Conservation (phyloP, 2,329 filamentous ascomycete genomes). For the Capronia americana region DNA sequence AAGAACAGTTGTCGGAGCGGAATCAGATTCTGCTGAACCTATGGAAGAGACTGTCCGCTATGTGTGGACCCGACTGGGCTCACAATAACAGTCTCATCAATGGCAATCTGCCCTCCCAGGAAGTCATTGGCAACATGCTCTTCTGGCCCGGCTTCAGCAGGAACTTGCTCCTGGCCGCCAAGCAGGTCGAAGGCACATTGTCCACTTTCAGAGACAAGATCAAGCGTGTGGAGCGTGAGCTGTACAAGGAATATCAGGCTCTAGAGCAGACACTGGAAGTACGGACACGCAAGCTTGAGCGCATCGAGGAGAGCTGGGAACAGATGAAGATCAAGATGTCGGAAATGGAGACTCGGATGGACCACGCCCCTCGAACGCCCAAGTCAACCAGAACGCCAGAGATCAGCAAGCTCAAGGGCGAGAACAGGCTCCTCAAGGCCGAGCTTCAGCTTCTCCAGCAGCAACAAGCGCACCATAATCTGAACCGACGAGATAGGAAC, state of each 20-base stretch:
- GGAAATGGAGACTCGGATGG: conserved; percentile 36
- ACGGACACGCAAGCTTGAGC: conserved; percentile 83
- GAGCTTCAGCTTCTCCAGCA: conserved; percentile 71
- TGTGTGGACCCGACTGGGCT: conserved; percentile 92
- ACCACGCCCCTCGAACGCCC: conserved; percentile 28
- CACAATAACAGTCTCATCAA: conserved; percentile 89
- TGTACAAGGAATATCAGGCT: conserved; percentile 88
- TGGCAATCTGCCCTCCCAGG: conserved; percentile 81
- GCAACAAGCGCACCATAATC: conserved; percentile 36
- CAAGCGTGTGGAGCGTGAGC: conserved; percentile 81
- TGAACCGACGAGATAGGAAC: conserved; percentile 33
- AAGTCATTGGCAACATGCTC: conserved; percentile 83
- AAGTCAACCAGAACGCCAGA: conserved; percentile 54
- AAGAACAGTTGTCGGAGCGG: conserved; percentile 85
- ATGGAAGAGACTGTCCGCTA: conserved; percentile 83
- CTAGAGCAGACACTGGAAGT: conserved; percentile 81
- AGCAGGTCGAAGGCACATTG: conserved; percentile 82
- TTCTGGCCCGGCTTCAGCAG: conserved; percentile 80
- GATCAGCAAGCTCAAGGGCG: conserved; percentile 63
- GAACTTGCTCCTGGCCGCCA: conserved; percentile 85
- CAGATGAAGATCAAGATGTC: conserved; percentile 55
- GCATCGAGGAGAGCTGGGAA: conserved; percentile 79
- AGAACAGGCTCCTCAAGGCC: conserved; percentile 66
- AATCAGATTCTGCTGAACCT: conserved; percentile 86
- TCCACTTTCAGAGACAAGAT: conserved; percentile 79